Evolutionary conservation across 2,329 filamentous ascomycete genomes (phyloP).

Genomic region (Ophiognomonia clavigignenti-juglandacearum): DNA sequence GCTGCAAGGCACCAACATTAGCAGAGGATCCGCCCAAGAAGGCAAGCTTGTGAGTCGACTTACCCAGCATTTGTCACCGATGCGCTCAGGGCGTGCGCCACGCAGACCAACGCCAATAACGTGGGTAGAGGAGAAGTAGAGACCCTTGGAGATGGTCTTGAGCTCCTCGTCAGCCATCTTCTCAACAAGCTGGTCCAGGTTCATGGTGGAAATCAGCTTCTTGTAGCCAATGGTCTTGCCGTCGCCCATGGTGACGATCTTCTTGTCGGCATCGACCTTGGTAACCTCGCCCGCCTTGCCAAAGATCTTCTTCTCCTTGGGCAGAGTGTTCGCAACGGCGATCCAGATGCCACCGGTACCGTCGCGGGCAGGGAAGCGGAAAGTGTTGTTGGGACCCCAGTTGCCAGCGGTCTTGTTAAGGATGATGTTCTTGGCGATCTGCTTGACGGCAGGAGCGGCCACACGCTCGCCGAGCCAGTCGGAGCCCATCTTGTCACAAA

Average conservation of each 20-base stretch:
- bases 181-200: conserved; percentile 82
- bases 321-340: conserved; percentile 87
- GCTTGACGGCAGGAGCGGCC: conserved; percentile 92
- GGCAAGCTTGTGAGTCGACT: conserved; percentile 21
- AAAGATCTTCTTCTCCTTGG: conserved; percentile 86
- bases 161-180: conserved; percentile 85
- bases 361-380: conserved; percentile 93
- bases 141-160: conserved; percentile 74
- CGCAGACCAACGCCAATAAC: conserved; percentile 95
- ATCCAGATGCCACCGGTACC: conserved; percentile 99
- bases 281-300: conserved; percentile 79
- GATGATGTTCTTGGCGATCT: conserved; percentile 88
- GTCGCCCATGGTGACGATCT: conserved; percentile 76
- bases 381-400: conserved; percentile 98
- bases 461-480: conserved; percentile 98
- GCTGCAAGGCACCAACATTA: conserved; percentile 35
- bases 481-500: conserved; percentile 80
- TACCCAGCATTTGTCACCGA: conserved; percentile 99
- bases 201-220: conserved; percentile 94
- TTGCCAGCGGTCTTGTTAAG: conserved; percentile 92
- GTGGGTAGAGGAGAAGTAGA: conserved; percentile 96
- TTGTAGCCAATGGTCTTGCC: conserved; percentile 87
- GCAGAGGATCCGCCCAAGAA: conserved; percentile 17
- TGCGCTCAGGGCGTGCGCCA: conserved; percentile 85
- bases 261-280: conserved; percentile 81